Evolutionary conservation across 2,329 filamentous ascomycete species (phyloP).

Genomic region (Hypocreales sp.): DNA sequence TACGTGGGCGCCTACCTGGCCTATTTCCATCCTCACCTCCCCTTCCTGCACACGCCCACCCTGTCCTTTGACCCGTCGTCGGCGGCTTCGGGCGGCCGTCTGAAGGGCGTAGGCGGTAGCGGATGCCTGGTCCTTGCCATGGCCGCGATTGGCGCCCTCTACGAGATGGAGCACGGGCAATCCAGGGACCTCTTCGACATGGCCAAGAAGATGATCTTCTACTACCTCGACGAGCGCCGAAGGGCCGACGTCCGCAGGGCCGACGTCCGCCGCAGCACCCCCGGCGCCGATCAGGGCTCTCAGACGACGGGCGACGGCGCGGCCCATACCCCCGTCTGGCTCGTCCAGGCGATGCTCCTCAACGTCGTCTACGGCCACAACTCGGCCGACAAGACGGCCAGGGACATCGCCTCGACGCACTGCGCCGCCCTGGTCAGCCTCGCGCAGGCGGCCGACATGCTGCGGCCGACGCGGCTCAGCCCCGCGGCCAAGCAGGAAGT

Average conservation of each 20-base stretch:
- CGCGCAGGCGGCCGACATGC: slow-evolving; percentile 71
- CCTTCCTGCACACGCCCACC: slow-evolving; percentile 87
- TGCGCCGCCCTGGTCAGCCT: slow-evolving; percentile 83
- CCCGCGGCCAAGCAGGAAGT: slow-evolving; percentile 25
- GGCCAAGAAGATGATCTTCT: slow-evolving; percentile 87
- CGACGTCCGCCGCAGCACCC: slow-evolving; percentile 37
- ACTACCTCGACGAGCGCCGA: slow-evolving; percentile 81
- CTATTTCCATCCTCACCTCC: slow-evolving; percentile 86
- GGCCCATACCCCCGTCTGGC: slow-evolving; percentile 73
- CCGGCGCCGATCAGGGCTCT: slow-evolving; percentile 28
- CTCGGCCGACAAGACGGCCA: slow-evolving; percentile 78
- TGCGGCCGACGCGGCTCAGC: slow-evolving; percentile 29
- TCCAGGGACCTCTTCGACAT: slow-evolving; percentile 83
- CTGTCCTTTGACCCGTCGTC: slow-evolving; percentile 75
- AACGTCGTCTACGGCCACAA: slow-evolving; percentile 95
- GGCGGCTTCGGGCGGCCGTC: slow-evolving; percentile 46
- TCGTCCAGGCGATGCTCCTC: slow-evolving; percentile 91
- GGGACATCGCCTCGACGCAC: slow-evolving; percentile 85
- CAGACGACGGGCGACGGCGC: slow-evolving; percentile 39
- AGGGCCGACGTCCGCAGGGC: slow-evolving; percentile 64
- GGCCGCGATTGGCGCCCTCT: slow-evolving; percentile 67
- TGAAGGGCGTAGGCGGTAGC: slow-evolving; percentile 54
- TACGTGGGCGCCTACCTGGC: slow-evolving; percentile 82
- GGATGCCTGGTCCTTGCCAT: slow-evolving; percentile 76
- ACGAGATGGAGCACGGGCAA: slow-evolving; percentile 66